Base-by-base conservation (phyloP, 2,329 filamentous ascomycete genomes). In the Fusarium hostae region DNA sequence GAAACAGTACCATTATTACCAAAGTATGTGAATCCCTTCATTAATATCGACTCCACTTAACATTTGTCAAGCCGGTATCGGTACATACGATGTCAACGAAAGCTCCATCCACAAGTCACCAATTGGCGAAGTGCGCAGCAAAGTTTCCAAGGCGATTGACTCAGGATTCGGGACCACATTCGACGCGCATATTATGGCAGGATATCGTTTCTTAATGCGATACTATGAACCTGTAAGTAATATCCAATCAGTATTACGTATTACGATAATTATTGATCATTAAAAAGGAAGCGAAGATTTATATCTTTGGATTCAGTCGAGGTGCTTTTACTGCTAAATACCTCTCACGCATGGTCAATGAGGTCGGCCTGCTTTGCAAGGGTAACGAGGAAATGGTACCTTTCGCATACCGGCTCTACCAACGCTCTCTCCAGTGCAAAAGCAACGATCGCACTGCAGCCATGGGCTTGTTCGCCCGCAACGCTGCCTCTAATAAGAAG, bases 381-480 rank as follows among this genome's bases (percentile, higher is more conserved):
- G 85, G 86, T 11, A 87, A 87, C 54, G 86, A 87, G 60, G 85
- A 87, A 43, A 84, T 87, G 85, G 82, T 87, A 0, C 81, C 81
- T 0, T 87, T 88, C 56, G 86, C 83, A 4, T 87, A 81, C 57
- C 71, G 75, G 0, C 81, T 84, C 9, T 84, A 84, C 59, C 81
- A 83, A 50, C 77, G 77, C 12, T 82, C 81, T 37, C 74, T 84
- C 0, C 71, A 74, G 9, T 81, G 81, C 8, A 78, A 84, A 34
- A 75, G 81, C 9, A 74, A 80, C 13, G 78, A 82, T 39, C 76
- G 77, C 4, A 18, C 34, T 6, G 40, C 26, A 7, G 26, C 60
- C 8, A 22, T 45, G 12, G 24, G 43, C 4, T 16, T 18, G 16
- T 28, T 28, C 22, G 24, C 43, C 16, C 24, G 37, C 18, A 39